Evolutionary conservation across 169 alveolate genomes (phyloP).

Genomic region (Toxoplasma gondii): DNA sequence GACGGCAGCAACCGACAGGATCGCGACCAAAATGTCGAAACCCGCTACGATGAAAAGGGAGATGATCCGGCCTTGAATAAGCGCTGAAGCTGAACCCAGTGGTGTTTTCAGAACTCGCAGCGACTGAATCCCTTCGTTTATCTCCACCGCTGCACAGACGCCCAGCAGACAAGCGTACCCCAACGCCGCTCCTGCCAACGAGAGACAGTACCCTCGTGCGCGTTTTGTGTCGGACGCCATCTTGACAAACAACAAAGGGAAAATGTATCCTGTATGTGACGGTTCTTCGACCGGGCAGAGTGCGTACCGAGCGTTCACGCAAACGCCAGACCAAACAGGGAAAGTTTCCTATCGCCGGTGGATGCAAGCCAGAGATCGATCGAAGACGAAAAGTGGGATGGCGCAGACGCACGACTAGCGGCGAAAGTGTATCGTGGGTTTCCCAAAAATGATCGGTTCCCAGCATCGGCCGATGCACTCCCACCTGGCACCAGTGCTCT

Average conservation of each 20-base stretch:
- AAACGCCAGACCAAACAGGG: too few relatives aligned
- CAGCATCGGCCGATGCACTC: too few relatives aligned
- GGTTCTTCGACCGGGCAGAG: neutral
- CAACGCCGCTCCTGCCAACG: slow-evolving; percentile 16
- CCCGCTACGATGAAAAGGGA: slow-evolving; percentile 1
- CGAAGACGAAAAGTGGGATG: too few relatives aligned
- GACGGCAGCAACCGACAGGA: slow-evolving; percentile 15
- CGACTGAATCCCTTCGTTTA: neutral
- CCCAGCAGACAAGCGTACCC: neutral
- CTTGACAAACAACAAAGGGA: neutral
- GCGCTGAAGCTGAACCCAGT: neutral
- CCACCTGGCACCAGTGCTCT: too few relatives aligned
- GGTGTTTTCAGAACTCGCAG: neutral
- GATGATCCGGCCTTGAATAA: slow-evolving; percentile 9
- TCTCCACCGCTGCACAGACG: slow-evolving; percentile 7
- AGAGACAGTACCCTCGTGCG: slow-evolving; percentile 20
- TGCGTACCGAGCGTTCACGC: too few relatives aligned
- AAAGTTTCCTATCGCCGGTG: too few relatives aligned
- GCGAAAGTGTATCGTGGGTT: too few relatives aligned
- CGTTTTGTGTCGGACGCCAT: neutral
- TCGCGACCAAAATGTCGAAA: neutral
- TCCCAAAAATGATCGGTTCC: too few relatives aligned
- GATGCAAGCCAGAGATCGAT: too few relatives aligned
- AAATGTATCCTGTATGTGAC: neutral
- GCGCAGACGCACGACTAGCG: too few relatives aligned